Percentiles rank a stretch among this genome's conserved stretches.
Evolutionary conservation across 306 rosid species (phyloP).

Genomic region (Parietaria judaica): DNA sequence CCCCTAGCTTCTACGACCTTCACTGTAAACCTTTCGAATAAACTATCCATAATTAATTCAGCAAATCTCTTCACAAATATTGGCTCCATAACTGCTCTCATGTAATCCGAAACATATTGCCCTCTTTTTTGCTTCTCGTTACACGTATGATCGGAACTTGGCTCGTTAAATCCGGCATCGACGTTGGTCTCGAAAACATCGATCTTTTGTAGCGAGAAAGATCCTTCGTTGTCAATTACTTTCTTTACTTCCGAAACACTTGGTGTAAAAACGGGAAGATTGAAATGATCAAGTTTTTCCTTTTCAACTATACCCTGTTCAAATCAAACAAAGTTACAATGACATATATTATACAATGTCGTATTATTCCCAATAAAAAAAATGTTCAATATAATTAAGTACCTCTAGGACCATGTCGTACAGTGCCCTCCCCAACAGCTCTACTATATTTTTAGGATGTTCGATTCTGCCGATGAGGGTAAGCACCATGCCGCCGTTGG

Average conservation of each 20-base stretch:
- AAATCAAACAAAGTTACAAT: too few species aligned
- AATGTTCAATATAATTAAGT: background rate
- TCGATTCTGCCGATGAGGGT: conserved; percentile 25
- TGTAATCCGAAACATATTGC: conserved; percentile 18
- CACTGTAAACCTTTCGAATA: conserved; percentile 26
- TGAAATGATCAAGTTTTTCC: conserved; percentile 25
- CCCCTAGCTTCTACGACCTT: conserved; percentile 9
- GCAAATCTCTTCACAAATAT: conserved; percentile 28
- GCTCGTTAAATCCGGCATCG: conserved; percentile 23
- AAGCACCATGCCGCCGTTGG: conserved; percentile 33
- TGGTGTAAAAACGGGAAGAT: conserved; percentile 33
- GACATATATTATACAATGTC: too few species aligned
- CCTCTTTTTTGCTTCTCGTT: conserved; percentile 17
- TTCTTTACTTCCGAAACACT: conserved; percentile 25
- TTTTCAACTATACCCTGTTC: conserved; percentile 37
- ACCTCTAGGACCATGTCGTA: conserved; percentile 39
- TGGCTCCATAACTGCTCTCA: conserved; percentile 34
- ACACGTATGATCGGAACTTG: background rate
- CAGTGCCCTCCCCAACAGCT: conserved; percentile 25
- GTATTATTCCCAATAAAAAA: too few species aligned
- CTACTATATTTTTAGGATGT: conserved; percentile 9
- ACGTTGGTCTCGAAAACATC: conserved; percentile 17
- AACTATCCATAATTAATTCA: conserved; percentile 22
- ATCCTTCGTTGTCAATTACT: conserved; percentile 33
- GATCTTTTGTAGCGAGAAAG: conserved; percentile 24